phyloP scores from a whole-genome alignment of 2,329 filamentous ascomycete species.

The Stenocarpella maydis region DNA sequence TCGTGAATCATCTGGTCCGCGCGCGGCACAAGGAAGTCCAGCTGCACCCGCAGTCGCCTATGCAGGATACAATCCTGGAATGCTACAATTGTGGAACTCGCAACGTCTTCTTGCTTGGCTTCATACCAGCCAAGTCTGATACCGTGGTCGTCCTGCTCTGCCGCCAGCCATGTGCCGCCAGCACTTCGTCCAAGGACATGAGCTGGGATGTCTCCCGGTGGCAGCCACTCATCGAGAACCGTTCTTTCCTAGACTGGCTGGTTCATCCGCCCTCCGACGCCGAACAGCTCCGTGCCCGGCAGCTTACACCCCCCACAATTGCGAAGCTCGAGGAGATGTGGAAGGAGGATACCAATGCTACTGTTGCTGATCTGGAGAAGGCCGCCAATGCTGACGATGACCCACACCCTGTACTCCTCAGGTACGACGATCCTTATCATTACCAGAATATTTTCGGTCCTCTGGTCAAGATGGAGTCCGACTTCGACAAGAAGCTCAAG shows the following conservation, averaged over 20 bases:
- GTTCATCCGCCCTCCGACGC: conserved; percentile 89
- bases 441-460: conserved; percentile 99
- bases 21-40: conserved; percentile 99
- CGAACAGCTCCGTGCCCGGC: conserved; percentile 93
- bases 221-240: conserved; percentile 97
- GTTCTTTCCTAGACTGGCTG: conserved; percentile 93
- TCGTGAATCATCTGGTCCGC: conserved; percentile 96
- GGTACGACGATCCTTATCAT: conserved; percentile 97
- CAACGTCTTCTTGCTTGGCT: conserved; percentile 96
- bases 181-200: conserved; percentile 98
- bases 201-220: conserved; percentile 98
- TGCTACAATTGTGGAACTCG: conserved; percentile 99
- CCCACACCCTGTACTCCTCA: conserved; percentile 87
- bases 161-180: conserved; percentile 93
- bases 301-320: conserved; percentile 92
- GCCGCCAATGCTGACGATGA: conserved; percentile 93
- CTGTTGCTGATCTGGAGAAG: conserved; percentile 90
- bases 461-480: conserved; percentile 97
- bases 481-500: conserved; percentile 98
- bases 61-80: conserved; percentile 95
- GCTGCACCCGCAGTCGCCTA: conserved; percentile 88
- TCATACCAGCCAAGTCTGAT: conserved; percentile 98
- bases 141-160: conserved; percentile 97
- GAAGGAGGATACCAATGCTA: conserved; percentile 93
- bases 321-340: conserved; percentile 97